Percentiles rank a stretch among this genome's conserved stretches.
Evolutionary conservation across 495 filamentous ascomycete genomes (phyloP).

Genomic region (Annulohypoxylon stygium): DNA sequence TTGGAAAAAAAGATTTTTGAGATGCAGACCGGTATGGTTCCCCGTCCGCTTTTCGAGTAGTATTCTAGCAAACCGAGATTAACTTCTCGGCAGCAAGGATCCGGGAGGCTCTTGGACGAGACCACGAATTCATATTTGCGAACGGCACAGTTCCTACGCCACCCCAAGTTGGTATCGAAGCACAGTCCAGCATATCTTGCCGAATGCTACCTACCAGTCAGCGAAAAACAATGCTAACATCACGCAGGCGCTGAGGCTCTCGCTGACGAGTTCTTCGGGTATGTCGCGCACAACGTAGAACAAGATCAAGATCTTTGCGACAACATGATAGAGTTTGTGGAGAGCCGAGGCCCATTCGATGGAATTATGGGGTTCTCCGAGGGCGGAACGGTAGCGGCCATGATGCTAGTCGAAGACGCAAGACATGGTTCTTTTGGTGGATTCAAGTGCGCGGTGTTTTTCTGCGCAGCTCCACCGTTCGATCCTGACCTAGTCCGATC

Average conservation of each 20-base stretch:
- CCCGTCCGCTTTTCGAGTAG: neutral
- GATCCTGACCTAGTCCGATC: conserved; percentile 45
- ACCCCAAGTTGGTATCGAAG: conserved; percentile 37
- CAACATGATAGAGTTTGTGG: conserved; percentile 43
- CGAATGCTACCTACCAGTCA: neutral
- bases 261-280: conserved; percentile 49
- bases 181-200: neutral
- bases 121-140: conserved; percentile 50
- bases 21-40: conserved; percentile 47
- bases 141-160: conserved; percentile 45
- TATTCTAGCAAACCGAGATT: conserved; percentile 13
- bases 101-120: conserved; percentile 42
- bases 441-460: conserved; percentile 48
- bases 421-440: conserved; percentile 42
- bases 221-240: conserved; percentile 18
- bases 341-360: conserved; percentile 69
- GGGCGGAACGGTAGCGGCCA: conserved; percentile 70
- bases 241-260: conserved; percentile 46
- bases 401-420: conserved; percentile 51
- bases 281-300: conserved; percentile 37
- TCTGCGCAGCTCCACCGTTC: conserved; percentile 47
- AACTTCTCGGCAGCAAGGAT: conserved; percentile 35
- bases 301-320: conserved; percentile 41
- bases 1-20: conserved; percentile 42
- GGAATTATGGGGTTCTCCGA: conserved; percentile 76